These are phyloP conservation scores for Paxillus rubicundulus DNA, from an alignment of 768 basidiomycete genomes.

Conservation along the genomic window DNA sequence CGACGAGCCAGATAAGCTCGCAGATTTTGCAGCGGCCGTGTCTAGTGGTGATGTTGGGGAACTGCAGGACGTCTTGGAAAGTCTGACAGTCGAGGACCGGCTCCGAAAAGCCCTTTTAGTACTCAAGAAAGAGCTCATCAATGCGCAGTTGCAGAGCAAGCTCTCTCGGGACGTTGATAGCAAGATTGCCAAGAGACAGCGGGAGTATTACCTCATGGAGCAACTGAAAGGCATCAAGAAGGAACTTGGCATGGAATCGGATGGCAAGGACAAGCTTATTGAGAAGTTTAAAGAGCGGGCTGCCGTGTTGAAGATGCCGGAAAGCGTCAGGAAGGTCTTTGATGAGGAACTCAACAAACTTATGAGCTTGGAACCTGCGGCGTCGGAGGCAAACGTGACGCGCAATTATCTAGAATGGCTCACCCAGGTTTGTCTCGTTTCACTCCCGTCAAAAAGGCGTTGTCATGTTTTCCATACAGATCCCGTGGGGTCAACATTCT, in stretches of 20 bases:
- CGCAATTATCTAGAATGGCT: constrained; percentile 94
- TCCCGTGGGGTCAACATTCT: constrained; percentile 96
- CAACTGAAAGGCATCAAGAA: constrained; percentile 96
- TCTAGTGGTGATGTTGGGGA: constrained; percentile 91
- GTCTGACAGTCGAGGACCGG: constrained; percentile 80
- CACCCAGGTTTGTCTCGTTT: constrained; percentile 54
- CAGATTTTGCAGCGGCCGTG: constrained; percentile 96
- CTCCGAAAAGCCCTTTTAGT: constrained; percentile 88
- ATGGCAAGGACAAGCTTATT: constrained; percentile 92
- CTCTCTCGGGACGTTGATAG: constrained; percentile 89
- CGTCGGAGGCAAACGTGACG: constrained; percentile 91
- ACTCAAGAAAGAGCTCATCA: constrained; percentile 97
- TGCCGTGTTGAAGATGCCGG: constrained; percentile 81
- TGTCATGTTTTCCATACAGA: constrained; percentile 42
- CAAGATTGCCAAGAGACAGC: constrained; percentile 92
- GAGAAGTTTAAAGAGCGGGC: constrained; percentile 91
- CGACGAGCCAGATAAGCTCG: constrained; percentile 95
- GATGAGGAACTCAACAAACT: constrained; percentile 95
- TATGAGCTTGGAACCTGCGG: constrained; percentile 83
- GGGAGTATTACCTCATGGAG: constrained; percentile 96
- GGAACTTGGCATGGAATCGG: constrained; percentile 92
- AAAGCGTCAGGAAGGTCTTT: constrained; percentile 86
- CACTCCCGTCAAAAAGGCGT: neutral
- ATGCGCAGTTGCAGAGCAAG: constrained; percentile 91
- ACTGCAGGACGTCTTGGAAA: constrained; percentile 91